A percentile compares a stretch with the other conserved stretches of the same genome.
phyloP scores from a whole-genome alignment of 2,329 filamentous ascomycete genomes.

The Fusarium stilboides region DNA sequence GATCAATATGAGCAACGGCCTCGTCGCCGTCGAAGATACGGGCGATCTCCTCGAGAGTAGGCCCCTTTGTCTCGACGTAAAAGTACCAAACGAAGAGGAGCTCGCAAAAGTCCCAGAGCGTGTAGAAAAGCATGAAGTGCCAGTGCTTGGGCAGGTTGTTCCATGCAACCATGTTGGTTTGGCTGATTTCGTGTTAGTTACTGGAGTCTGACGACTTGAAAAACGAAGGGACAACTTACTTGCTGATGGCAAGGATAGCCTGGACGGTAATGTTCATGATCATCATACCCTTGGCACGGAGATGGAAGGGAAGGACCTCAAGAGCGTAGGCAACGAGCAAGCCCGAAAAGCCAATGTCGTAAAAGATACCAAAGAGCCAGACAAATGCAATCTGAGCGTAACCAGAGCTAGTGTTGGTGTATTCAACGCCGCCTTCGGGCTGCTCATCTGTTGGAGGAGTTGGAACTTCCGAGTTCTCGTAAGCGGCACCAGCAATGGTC shows the following conservation, averaged over 20 bases:
- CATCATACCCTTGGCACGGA: conserved; percentile 73
- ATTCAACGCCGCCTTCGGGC: conserved; percentile 44
- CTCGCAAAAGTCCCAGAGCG: conserved; percentile 73
- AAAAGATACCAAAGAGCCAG: conserved; percentile 72
- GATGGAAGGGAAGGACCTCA: conserved; percentile 71
- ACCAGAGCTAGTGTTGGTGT: conserved; percentile 62
- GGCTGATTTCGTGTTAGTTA: conserved; percentile 55
- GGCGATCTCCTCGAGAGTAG: conserved; percentile 74
- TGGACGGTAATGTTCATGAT: conserved; percentile 77
- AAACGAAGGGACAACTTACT: conserved; percentile 58
- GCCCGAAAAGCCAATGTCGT: conserved; percentile 73
- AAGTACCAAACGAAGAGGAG: conserved; percentile 76
- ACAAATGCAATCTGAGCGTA: conserved; percentile 71
- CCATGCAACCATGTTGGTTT: conserved; percentile 76
- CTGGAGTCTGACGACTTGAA: not conserved
- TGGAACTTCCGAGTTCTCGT: conserved; percentile 59
- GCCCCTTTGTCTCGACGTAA: conserved; percentile 79
- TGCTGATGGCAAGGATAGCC: conserved; percentile 72
- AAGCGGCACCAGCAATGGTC: conserved; percentile 68
- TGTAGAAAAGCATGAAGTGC: conserved; percentile 78
- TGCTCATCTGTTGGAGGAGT: conserved; percentile 36
- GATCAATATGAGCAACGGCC: conserved; percentile 68
- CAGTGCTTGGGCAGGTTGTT: conserved; percentile 71
- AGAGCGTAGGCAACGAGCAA: conserved; percentile 71
- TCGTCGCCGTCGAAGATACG: conserved; percentile 79